A percentile compares a stretch with the other conserved stretches of the same genome.
phyloP scores from a whole-genome alignment of 2,329 filamentous ascomycete species.

The Emergomyces africanus region DNA sequence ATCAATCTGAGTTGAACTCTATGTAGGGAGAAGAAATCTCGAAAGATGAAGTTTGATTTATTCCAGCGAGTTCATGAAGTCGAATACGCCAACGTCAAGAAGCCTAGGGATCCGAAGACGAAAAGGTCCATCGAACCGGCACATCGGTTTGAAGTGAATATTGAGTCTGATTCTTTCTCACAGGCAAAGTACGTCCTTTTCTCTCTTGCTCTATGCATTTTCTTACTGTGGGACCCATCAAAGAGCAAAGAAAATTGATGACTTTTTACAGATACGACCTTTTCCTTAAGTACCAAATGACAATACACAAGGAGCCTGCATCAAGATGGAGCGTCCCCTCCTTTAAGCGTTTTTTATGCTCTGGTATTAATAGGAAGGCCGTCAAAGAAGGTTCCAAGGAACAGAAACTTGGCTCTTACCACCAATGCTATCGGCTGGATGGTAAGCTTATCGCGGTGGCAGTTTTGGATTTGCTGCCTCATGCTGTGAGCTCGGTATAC shows the following conservation, averaged over 20 bases:
- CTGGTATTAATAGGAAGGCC: constrained; percentile 30
- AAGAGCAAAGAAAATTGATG: neutral
- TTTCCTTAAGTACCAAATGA: constrained; percentile 35
- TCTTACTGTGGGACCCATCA: neutral
- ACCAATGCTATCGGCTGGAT: constrained; percentile 39
- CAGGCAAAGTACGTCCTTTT: constrained; percentile 30
- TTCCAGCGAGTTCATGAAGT: constrained; percentile 29
- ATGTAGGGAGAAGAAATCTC: constrained; percentile 31
- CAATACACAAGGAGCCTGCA: constrained; percentile 33
- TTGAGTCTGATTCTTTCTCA: constrained; percentile 36
- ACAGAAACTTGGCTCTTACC: constrained; percentile 36
- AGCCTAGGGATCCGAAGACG: constrained; percentile 32
- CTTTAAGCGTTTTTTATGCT: constrained; percentile 37
- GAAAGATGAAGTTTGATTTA: constrained; percentile 33
- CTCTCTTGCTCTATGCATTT: neutral
- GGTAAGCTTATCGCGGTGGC: constrained; percentile 37
- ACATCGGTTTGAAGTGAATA: constrained; percentile 35
- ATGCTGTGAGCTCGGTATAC: constrained; percentile 38
- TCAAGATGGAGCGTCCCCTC: constrained; percentile 32
- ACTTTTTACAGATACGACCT: constrained; percentile 26
- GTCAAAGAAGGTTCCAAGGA: constrained; percentile 24
- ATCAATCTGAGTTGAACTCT: neutral
- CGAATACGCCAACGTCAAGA: constrained; percentile 32
- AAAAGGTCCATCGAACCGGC: constrained; percentile 35
- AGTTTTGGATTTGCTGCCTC: constrained; percentile 36